Base-by-base conservation (phyloP, 768 basidiomycete genomes). In the Amylocystis lapponica region DNA sequence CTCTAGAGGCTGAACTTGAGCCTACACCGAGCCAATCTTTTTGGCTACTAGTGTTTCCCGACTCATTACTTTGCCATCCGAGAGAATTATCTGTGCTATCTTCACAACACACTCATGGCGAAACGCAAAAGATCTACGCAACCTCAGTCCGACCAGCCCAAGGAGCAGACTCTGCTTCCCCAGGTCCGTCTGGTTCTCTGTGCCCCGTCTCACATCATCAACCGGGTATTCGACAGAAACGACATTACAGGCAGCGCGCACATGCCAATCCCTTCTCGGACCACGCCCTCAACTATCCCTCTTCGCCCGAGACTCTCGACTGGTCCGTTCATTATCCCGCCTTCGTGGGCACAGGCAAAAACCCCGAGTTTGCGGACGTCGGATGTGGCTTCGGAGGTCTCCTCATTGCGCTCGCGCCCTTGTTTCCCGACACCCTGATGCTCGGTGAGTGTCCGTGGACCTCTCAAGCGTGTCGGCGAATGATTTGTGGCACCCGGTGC, bases 321-420 rank as follows among this genome's bases (percentile, higher is more conserved):
- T 96, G 94, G 94, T 62, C 70, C 10, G 61, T 65, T 17, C 90
- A 93, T 63, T 98, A 82, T 66, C 94, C 95, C 0, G 72, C 78
- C 22, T 86, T 80, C 59, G 61, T 68, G 23, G 63, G 58, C 19
- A 61, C 72, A 26, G 71, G 71, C 31, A 86, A 86, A 57, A 66
- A 68, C 9, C 94, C 96, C 34, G 91, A 94, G 64, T 96, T 93
- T 57, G 96, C 91, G 3, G 96, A 99, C 63, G 81, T 99, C 27
- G 96, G 96, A 0, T 99, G 96, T 62, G 96, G 96, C 32, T 99
- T 98, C 56, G 96, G 96, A 12, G 96, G 96, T 13, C 77, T 99
- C 30, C 70, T 95, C 47, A 86, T 94, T 51, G 67, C 86, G 4
- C 78, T 99, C 13, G 90, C 93, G 0, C 92, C 93, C 5, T 67